Evolutionary conservation across 106 monocot species (phyloP).

Genomic region (Dendrobium chrysotoxum): DNA sequence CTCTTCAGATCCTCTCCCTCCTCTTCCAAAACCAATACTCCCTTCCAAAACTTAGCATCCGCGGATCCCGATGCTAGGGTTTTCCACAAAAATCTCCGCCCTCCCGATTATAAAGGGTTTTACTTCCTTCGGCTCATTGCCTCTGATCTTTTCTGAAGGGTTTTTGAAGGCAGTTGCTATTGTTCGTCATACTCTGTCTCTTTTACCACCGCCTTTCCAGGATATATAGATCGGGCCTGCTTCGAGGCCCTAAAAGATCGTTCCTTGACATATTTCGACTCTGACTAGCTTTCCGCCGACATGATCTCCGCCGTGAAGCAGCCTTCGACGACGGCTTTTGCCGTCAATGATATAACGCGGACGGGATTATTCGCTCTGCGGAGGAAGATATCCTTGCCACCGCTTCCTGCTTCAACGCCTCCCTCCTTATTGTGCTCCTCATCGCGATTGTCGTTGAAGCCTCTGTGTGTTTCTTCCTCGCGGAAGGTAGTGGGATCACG

Average conservation of each 20-base stretch:
- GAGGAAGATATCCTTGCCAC: background rate
- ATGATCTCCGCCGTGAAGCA: slow-evolving; percentile 11
- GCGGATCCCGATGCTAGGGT: slow-evolving; percentile 4
- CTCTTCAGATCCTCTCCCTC: background rate
- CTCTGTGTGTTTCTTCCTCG: background rate
- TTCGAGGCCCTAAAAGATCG: background rate
- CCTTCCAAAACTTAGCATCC: background rate
- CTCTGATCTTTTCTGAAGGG: background rate
- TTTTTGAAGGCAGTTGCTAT: background rate
- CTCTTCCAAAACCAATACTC: background rate
- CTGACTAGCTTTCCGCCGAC: background rate
- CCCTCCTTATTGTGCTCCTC: slow-evolving; percentile 1
- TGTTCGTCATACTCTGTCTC: background rate
- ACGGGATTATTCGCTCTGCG: background rate
- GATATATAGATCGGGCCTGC: background rate
- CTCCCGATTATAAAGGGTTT: background rate
- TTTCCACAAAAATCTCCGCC: background rate
- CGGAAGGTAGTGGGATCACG: background rate
- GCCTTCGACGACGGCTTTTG: background rate
- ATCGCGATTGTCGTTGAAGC: slow-evolving; percentile 5
- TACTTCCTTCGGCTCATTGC: background rate
- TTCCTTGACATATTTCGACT: background rate
- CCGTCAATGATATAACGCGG: background rate
- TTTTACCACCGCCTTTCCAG: background rate
- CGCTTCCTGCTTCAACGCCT: background rate